A percentile compares a stretch with the other conserved stretches of the same genome.
These are phyloP conservation scores for Auricularia cornea DNA, from an alignment of 768 basidiomycete species.

Conservation along the genomic window DNA sequence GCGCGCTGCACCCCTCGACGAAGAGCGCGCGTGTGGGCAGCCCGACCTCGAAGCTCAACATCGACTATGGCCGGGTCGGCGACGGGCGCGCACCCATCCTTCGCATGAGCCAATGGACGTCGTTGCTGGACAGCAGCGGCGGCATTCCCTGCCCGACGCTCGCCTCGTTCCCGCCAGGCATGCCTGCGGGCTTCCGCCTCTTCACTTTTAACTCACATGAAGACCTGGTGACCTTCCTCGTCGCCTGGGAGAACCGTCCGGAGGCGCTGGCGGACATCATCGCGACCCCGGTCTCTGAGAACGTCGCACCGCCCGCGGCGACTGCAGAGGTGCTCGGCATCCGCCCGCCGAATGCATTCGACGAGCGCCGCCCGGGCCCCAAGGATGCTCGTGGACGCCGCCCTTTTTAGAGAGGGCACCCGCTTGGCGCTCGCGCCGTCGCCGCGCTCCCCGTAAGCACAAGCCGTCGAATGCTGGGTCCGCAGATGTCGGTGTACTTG, in stretches of 20 bases:
- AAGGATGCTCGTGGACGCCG: background rate
- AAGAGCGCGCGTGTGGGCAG: no score
- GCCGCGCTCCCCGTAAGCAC: background rate
- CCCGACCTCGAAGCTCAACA: no score
- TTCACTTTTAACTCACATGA: background rate
- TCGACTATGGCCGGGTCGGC: no score
- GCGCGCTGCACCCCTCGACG: no score
- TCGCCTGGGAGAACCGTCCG: background rate
- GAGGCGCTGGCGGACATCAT: background rate
- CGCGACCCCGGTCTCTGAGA: background rate
- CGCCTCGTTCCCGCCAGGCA: background rate
- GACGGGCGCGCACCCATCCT: no score
- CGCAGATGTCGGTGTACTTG: background rate
- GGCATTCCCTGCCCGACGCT: background rate
- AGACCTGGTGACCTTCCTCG: background rate
- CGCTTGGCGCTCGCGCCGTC: background rate
- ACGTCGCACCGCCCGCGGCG: background rate
- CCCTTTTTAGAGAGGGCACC: background rate
- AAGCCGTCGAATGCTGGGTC: background rate
- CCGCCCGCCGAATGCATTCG: background rate
- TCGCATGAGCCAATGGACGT: background rate
- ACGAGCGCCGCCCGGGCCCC: background rate
- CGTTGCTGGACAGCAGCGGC: background rate
- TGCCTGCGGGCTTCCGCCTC: background rate
- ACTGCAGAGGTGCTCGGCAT: background rate